Evolutionary conservation across 495 filamentous ascomycete genomes (phyloP), one percentile per base, ranked within the genome.

Genomic region (Neurospora tetrasperma): DNA sequence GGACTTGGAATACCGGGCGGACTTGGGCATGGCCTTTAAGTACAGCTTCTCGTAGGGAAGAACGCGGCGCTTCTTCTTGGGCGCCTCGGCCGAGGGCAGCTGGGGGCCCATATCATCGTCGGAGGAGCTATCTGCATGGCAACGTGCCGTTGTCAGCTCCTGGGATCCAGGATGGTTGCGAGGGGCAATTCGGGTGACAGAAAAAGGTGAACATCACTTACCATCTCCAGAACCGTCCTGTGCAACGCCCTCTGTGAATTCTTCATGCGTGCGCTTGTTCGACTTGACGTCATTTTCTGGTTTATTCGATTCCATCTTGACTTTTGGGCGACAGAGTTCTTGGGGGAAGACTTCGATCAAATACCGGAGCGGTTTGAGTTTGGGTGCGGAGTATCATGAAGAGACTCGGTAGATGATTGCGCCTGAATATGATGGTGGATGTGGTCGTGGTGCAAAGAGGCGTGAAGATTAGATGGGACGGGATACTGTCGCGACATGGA

Each of bases 51-150:
- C 95, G 82, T 97, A 92, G 0, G 93, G 94, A 16, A 99, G 90
- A 78, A 92, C 92, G 69, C 94, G 90, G 11, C 92, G 89, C 82
- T 97, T 95, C 86, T 94, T 98, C 86, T 96, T 96, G 39, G 92
- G 93, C 40, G 85, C 89, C 83, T 87, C 72, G 84, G 90, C 78
- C 42, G 86, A 83, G 71, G 95, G 94, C 39, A 97, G 87, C 43
- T 93, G 89, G 4, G 96, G 96, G 44, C 96, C 96, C 80, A 98
- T 94, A 79, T 96, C 94, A 84, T 99, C 96, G 77, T 97, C 94
- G 2, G 91, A 92, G 18, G 93, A 97, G 70, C 88, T 90, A 9
- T 90, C 90, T 89, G 72, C 41, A 72, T 27, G 7, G 27, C 16
- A 66, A 66, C 48, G 54, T 27, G n/a, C 40, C 2, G 16, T n/a